Conservation (phyloP, 1,284 basidiomycete species). For the Ceratobasidium sp. region DNA sequence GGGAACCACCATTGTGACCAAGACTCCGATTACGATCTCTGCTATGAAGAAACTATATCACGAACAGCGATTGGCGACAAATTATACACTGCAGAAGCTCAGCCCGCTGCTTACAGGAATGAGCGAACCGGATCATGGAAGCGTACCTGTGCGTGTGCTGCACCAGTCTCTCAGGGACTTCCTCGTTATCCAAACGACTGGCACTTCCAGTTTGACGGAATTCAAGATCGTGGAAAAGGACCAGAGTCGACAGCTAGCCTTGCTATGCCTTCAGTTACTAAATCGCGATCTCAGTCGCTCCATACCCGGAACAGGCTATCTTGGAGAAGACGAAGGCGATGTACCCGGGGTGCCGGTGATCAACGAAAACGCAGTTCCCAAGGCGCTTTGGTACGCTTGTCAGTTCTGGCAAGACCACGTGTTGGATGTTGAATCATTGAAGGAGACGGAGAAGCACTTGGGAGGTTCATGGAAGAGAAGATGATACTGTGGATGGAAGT, state of each 20-base stretch:
- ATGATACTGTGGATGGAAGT: constrained; percentile 10
- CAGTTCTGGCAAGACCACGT: constrained; percentile 11
- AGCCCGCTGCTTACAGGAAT: background rate
- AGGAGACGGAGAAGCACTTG: background rate
- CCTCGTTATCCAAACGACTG: background rate
- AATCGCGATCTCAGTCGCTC: background rate
- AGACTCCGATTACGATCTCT: background rate
- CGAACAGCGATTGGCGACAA: background rate
- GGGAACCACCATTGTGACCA: constrained; percentile 46
- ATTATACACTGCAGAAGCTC: background rate
- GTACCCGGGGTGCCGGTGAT: background rate
- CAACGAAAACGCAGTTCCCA: background rate
- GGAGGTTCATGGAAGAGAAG: background rate
- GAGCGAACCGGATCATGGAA: background rate
- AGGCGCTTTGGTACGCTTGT: background rate
- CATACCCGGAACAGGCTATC: background rate
- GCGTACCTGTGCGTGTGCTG: background rate
- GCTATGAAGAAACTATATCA: background rate
- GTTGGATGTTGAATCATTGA: background rate
- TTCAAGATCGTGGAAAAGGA: background rate
- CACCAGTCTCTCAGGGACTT: constrained; percentile 2
- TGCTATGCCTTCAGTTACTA: background rate
- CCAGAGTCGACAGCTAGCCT: background rate
- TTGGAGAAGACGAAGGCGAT: too few species aligned
- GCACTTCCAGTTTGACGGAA: background rate